Evolutionary conservation across 768 basidiomycete species (phyloP).

Genomic region (Mycena galericulata): DNA sequence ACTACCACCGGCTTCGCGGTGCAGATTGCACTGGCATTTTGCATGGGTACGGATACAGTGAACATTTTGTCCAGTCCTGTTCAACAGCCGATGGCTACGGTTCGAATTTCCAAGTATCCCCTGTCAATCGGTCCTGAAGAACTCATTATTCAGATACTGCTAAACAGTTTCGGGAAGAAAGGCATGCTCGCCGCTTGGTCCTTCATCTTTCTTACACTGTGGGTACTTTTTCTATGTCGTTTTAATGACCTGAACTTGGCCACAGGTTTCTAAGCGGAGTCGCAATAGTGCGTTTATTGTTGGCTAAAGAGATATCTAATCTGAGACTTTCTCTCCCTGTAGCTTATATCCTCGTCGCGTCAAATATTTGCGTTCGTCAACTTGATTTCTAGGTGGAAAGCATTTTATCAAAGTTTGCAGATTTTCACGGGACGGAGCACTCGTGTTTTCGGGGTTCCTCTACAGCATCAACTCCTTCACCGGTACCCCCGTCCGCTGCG

Average conservation of each 20-base stretch:
- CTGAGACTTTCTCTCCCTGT: not conserved
- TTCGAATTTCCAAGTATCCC: conserved; percentile 11
- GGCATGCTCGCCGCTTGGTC: conserved; percentile 66
- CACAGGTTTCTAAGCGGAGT: not conserved
- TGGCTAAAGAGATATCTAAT: not conserved
- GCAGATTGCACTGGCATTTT: conserved; percentile 65
- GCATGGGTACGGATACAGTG: conserved; percentile 64
- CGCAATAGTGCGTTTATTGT: not conserved
- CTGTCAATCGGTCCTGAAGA: not conserved
- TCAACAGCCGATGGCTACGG: conserved; percentile 55
- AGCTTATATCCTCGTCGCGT: conserved; percentile 22
- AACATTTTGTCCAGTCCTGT: conserved; percentile 44
- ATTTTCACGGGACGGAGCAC: conserved; percentile 14
- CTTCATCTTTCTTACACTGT: conserved; percentile 65
- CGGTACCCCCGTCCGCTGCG: conserved; percentile 65
- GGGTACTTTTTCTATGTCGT: conserved; percentile 25
- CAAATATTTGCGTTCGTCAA: conserved; percentile 23
- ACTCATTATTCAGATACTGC: conserved; percentile 52
- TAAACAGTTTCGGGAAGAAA: conserved; percentile 59
- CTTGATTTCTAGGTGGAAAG: too few relatives aligned
- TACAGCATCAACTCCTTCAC: conserved; percentile 17
- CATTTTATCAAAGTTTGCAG: not conserved
- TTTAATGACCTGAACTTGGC: not conserved
- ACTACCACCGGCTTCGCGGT: conserved; percentile 57
- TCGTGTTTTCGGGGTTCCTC: not conserved